Conservation (phyloP, 441 rosid genomes). For the Erysimum cheiri region DNA sequence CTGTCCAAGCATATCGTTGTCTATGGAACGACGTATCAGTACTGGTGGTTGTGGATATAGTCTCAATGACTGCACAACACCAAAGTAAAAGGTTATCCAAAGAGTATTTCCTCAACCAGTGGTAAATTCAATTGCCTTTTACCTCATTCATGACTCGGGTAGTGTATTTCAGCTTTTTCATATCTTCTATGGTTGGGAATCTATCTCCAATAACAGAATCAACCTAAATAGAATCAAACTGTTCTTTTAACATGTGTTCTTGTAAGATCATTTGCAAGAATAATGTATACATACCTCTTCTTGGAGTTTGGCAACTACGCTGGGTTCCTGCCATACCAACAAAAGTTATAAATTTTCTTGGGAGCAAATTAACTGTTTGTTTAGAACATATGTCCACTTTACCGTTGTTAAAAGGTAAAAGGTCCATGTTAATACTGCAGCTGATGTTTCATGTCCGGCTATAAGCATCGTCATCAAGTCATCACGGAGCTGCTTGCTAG, state of each 20-base stretch:
- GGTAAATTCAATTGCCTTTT: conserved; percentile 31
- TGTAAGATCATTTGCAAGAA: conserved; percentile 14
- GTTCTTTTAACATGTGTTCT: conserved; percentile 3
- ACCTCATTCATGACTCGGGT: conserved; percentile 96
- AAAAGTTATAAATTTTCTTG: conserved; percentile 15
- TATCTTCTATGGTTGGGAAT: conserved; percentile 79
- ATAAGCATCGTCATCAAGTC: conserved; percentile 99
- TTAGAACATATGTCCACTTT: conserved; percentile 20
- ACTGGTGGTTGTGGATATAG: conserved; percentile 99
- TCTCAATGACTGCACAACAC: conserved; percentile 77
- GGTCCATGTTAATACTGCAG: conserved; percentile 99
- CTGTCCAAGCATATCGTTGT: conserved; percentile 74
- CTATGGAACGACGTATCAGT: conserved; percentile 87
- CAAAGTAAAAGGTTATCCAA: conserved; percentile 25
- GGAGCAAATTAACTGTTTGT: conserved; percentile 13
- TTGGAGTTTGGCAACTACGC: conserved; percentile 84
- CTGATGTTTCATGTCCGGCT: conserved; percentile 99
- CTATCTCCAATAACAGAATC: conserved; percentile 93
- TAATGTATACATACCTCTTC: conserved; percentile 60
- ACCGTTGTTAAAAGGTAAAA: conserved; percentile 90
- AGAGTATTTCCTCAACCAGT: background rate
- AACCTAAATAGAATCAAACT: conserved; percentile 56
- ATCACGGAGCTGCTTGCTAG: conserved; percentile 97
- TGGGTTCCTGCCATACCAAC: conserved; percentile 70
- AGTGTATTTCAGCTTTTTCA: conserved; percentile 93